Conservation (phyloP, 169 alveolate genomes). For the Plasmodium coatneyi region DNA sequence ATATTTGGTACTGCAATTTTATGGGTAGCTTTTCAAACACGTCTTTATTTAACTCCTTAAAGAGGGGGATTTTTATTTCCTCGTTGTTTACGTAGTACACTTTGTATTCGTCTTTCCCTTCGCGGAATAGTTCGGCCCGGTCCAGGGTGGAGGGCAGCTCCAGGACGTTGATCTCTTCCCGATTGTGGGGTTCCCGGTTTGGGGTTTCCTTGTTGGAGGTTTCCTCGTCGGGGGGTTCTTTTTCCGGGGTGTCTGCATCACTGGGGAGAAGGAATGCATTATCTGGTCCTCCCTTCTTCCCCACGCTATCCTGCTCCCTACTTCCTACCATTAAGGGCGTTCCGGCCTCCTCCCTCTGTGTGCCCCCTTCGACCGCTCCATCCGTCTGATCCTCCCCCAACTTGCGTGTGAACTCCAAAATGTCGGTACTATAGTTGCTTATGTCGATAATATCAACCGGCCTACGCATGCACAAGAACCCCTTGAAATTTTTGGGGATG, state of each 20-base stretch:
- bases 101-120: conserved; percentile 73
- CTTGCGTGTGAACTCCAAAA: conserved; percentile 25
- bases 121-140: conserved; percentile 6
- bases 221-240: not conserved
- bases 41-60: conserved; percentile 81
- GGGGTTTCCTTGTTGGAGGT: not conserved
- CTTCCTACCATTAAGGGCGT: no score
- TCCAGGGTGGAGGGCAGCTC: conserved; percentile 25
- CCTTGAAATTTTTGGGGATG: conserved; percentile 60
- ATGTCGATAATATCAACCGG: conserved; percentile 72
- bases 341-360: not conserved
- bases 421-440: conserved; percentile 28
- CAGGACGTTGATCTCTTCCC: conserved; percentile 38
- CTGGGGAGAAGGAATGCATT: not conserved
- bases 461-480: conserved; percentile 66
- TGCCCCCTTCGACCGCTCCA: not conserved
- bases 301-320: not conserved
- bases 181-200: not conserved
- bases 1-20: conserved; percentile 83
- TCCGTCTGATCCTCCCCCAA: not conserved
- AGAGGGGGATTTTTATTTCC: conserved; percentile 70
- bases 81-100: conserved; percentile 64
- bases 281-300: not conserved
- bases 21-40: conserved; percentile 84
- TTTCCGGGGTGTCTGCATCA: not conserved